phyloP scores from a whole-genome alignment of 2,329 filamentous ascomycete genomes.

The Colletotrichum siamense region DNA sequence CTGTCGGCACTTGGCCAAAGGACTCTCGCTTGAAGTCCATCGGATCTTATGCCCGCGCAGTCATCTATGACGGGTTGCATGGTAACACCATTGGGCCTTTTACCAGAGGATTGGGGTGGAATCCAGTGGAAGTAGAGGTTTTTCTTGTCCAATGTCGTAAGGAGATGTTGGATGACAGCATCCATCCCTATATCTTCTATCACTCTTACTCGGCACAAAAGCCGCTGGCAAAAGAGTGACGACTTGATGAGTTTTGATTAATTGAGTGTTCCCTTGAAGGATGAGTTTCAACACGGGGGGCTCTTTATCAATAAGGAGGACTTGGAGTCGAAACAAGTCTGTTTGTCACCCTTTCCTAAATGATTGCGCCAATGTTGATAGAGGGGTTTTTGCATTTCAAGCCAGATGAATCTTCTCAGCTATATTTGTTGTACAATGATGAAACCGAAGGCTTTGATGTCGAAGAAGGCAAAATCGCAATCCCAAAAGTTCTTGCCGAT shows the following conservation, averaged over 20 bases:
- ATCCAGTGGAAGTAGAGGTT: constrained; percentile 26
- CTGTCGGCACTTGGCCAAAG: constrained; percentile 42
- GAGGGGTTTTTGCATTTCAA: background rate
- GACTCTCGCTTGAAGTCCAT: constrained; percentile 45
- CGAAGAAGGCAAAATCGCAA: too few species aligned
- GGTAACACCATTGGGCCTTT: constrained; percentile 28
- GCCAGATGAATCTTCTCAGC: background rate
- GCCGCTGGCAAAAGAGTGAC: background rate
- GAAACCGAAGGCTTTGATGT: background rate
- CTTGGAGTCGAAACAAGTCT: background rate
- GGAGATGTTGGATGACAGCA: constrained; percentile 29
- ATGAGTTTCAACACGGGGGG: background rate
- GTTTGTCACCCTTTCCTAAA: background rate
- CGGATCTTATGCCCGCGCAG: constrained; percentile 28
- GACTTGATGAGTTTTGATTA: background rate
- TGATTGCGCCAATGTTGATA: background rate
- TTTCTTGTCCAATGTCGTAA: constrained; percentile 29
- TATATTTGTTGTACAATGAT: background rate
- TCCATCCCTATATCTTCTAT: constrained; percentile 32
- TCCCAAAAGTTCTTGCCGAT: background rate
- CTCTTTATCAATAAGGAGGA: background rate
- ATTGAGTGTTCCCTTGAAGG: background rate
- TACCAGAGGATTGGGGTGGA: constrained; percentile 33
- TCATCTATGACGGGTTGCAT: constrained; percentile 26
- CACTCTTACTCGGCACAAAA: constrained; percentile 34